A percentile compares a stretch with the other conserved stretches of the same genome.
phyloP scores from a whole-genome alignment of 2,329 filamentous ascomycete genomes.

The Aurifilum marmelostoma region DNA sequence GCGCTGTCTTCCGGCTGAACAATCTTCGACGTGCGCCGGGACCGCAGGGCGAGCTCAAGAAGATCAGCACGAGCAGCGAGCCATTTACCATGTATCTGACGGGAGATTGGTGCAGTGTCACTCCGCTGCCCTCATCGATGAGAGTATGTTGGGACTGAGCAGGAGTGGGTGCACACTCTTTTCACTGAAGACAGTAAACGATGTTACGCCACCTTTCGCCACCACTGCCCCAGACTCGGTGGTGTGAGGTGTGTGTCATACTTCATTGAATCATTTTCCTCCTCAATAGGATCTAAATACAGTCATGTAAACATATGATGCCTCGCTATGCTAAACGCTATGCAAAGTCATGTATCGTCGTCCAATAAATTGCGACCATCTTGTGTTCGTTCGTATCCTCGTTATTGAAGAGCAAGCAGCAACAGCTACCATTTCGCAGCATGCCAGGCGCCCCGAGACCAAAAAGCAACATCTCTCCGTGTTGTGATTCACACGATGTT shows the following conservation, averaged over 20 bases:
- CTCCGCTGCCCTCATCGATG: slow-evolving; percentile 40
- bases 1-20: slow-evolving; percentile 63
- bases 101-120: slow-evolving; percentile 60
- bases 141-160: slow-evolving; percentile 38
- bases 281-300: neutral
- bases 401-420: neutral
- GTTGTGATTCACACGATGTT: neutral
- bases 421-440: neutral
- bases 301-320: neutral
- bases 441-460: neutral
- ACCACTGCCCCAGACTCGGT: too few relatives aligned
- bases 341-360: neutral
- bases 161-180: neutral
- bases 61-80: slow-evolving; percentile 58
- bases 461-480: neutral
- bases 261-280: neutral
- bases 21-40: slow-evolving; percentile 66
- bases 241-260: too few relatives aligned
- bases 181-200: neutral
- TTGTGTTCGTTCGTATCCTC: neutral
- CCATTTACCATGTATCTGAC: slow-evolving; percentile 63
- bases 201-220: too few relatives aligned
- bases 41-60: slow-evolving; percentile 69
- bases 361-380: neutral
- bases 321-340: neutral